Percentiles rank a stretch among this genome's conserved stretches.
phyloP scores from a whole-genome alignment of 2,329 filamentous ascomycete genomes.

The Pseudocercospora vitis region DNA sequence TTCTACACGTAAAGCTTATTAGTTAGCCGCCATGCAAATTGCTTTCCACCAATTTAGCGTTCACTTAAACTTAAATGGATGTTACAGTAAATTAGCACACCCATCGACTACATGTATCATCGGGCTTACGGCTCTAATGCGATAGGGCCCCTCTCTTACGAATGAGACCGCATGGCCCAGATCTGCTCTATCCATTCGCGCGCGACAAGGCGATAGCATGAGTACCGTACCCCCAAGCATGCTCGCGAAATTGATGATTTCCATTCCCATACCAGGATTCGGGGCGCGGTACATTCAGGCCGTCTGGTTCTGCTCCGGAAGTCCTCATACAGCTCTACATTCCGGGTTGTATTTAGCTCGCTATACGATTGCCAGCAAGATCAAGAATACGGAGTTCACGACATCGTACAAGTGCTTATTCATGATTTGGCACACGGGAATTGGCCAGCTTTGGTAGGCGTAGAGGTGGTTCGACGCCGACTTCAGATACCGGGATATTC shows the following conservation, averaged over 20 bases:
- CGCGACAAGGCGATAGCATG: neutral
- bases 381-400: too few species aligned
- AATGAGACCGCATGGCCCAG: neutral
- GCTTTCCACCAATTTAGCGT: neutral
- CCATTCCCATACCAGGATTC: neutral
- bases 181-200: neutral
- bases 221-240: neutral
- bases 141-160: neutral
- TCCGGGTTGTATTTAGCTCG: too few species aligned
- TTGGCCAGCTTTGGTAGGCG: too few species aligned
- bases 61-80: neutral
- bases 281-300: neutral
- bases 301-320: too few species aligned
- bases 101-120: neutral
- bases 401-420: too few species aligned
- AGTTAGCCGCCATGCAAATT: neutral
- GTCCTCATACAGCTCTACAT: too few species aligned
- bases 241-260: neutral
- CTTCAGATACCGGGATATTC: too few species aligned
- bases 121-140: neutral
- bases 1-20: neutral
- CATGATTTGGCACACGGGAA: too few species aligned
- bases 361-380: too few species aligned
- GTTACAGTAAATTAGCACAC: too few species aligned
- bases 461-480: too few species aligned